Conservation (phyloP, 2,329 filamentous ascomycete genomes). For the Monosporascus sp. region DNA sequence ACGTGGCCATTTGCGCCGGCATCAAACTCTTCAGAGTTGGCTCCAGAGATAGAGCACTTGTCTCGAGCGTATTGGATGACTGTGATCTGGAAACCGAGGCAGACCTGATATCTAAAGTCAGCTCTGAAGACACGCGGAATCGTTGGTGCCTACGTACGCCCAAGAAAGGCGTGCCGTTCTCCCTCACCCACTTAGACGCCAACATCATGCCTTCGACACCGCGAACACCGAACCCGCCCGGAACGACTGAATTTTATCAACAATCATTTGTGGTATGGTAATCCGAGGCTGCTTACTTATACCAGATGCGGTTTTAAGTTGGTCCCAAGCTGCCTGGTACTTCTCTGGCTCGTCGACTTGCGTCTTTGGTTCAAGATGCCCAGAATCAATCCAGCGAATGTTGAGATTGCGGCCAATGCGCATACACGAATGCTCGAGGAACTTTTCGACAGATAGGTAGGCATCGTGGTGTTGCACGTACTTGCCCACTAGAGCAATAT, state of each 20-base stretch:
- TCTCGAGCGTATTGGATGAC: conserved; percentile 85
- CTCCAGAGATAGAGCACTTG: conserved; percentile 57
- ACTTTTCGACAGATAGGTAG: conserved; percentile 79
- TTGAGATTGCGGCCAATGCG: conserved; percentile 73
- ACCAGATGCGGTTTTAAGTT: conserved; percentile 63
- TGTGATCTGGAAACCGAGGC: conserved; percentile 87
- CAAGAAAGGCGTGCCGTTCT: conserved; percentile 74
- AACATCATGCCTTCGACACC: conserved; percentile 88
- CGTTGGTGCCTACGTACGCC: conserved; percentile 49
- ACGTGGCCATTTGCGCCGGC: conserved; percentile 58
- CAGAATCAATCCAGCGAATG: conserved; percentile 78
- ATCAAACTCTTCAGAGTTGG: conserved; percentile 52
- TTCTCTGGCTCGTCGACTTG: conserved; percentile 59
- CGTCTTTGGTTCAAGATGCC: conserved; percentile 68
- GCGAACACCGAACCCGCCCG: conserved; percentile 74
- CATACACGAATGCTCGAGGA: conserved; percentile 90
- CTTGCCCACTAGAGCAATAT: conserved; percentile 87
- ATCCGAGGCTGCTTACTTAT: conserved; percentile 30
- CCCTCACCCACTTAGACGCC: conserved; percentile 80
- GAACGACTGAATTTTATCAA: conserved; percentile 39
- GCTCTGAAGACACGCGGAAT: no score
- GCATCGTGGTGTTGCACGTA: conserved; percentile 82
- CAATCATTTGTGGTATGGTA: no score
- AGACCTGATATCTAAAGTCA: conserved; percentile 29
- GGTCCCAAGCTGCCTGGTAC: conserved; percentile 83